Evolutionary conservation across 176 grass and related monocot genomes (phyloP).

Genomic region (Metroxylon sagu): DNA sequence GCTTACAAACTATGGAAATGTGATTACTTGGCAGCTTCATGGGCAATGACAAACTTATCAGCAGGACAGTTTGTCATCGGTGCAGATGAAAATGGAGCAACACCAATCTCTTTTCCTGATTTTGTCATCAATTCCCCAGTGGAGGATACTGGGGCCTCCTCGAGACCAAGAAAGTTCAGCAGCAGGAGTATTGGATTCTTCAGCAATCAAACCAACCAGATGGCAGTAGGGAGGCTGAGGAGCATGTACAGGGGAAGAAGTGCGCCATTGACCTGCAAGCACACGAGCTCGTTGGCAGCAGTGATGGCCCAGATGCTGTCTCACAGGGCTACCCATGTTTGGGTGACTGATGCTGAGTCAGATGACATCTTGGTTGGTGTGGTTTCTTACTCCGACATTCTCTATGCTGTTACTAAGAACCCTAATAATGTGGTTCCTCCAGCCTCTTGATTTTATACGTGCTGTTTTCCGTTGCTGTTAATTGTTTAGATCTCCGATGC

Average conservation of each 20-base stretch:
- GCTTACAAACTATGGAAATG: conserved; percentile 94
- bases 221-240: conserved; percentile 35
- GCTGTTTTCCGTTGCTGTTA: too few species aligned
- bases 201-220: conserved; percentile 37
- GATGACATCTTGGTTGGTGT: conserved; percentile 64
- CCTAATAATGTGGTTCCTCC: conserved; percentile 4
- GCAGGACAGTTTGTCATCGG: conserved; percentile 78
- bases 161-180: conserved; percentile 62
- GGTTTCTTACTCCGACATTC: conserved; percentile 78
- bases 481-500: too few species aligned
- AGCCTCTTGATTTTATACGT: conserved; percentile 22
- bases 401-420: conserved; percentile 49
- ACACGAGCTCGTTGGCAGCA: conserved; percentile 67
- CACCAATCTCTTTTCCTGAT: conserved; percentile 20
- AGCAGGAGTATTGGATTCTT: conserved; percentile 86
- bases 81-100: conserved; percentile 40
- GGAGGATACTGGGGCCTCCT: conserved; percentile 35
- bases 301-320: conserved; percentile 97
- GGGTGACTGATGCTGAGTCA: conserved; percentile 60
- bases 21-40: conserved; percentile 62
- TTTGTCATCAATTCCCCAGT: conserved; percentile 17
- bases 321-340: conserved; percentile 78
- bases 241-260: conserved; percentile 61
- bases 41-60: conserved; percentile 73
- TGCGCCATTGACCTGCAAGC: conserved; percentile 59